Evolutionary conservation across 345 rosid species (phyloP).

Genomic region (Eucalyptus curtisii): DNA sequence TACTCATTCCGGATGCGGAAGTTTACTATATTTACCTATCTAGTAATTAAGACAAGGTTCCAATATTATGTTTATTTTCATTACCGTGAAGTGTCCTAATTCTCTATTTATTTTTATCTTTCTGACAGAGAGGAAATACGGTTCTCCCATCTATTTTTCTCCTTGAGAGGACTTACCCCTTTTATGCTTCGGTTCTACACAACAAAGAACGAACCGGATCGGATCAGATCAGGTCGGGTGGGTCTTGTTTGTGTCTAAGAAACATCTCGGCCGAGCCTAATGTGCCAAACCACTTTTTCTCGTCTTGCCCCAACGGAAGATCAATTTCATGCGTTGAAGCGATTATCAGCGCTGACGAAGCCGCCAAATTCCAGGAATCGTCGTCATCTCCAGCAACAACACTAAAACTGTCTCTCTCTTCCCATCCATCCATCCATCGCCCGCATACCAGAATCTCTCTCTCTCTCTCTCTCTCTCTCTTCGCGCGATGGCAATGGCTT

Average conservation of each 20-base stretch:
- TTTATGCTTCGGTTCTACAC: not conserved
- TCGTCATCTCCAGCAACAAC: not conserved
- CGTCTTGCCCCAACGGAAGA: not conserved
- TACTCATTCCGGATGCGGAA: rapidly evolving
- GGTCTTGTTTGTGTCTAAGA: not conserved
- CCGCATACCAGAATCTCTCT: not conserved
- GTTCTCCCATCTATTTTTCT: rapidly evolving
- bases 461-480: not conserved
- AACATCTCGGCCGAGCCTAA: not conserved
- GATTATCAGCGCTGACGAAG: not conserved
- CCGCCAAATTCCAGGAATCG: not conserved
- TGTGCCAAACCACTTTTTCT: not conserved
- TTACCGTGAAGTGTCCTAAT: rapidly evolving
- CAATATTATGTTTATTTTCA: rapidly evolving
- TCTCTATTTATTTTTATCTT: rapidly evolving
- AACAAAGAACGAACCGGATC: not conserved
- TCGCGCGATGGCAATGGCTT: not conserved
- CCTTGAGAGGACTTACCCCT: too few relatives aligned
- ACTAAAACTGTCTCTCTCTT: not conserved
- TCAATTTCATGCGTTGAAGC: not conserved
- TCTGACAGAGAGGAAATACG: rapidly evolving
- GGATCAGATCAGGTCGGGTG: not conserved
- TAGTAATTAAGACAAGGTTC: rapidly evolving
- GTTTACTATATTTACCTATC: rapidly evolving
- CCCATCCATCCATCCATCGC: not conserved